Percentiles rank a stretch among this genome's conserved stretches.
Evolutionary conservation across 257 asterid genomes (phyloP).

Genomic region (Forsythia suspensa): DNA sequence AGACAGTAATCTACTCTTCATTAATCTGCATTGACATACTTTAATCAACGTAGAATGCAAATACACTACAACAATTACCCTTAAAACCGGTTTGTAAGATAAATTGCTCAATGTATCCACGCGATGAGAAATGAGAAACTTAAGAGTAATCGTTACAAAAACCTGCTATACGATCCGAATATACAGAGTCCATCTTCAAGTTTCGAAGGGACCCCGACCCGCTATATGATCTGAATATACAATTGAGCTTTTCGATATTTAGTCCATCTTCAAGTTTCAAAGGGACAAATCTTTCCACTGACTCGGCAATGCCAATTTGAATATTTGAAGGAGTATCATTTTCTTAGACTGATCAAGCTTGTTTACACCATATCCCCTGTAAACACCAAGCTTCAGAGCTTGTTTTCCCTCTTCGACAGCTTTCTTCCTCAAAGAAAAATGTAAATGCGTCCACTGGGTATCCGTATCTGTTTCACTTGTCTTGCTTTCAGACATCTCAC

Average conservation of each 20-base stretch:
- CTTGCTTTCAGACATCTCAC: constrained; percentile 22
- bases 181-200: not conserved
- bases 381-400: constrained; percentile 53
- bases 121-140: too few species aligned
- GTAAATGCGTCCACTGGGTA: constrained; percentile 26
- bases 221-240: not conserved
- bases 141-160: not conserved
- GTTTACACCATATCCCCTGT: constrained; percentile 29
- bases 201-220: too few species aligned
- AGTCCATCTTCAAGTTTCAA: constrained; percentile 26
- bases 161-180: not conserved
- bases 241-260: not conserved
- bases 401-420: constrained; percentile 53
- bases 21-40: too few species aligned
- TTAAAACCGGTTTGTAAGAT: too few species aligned
- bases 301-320: constrained; percentile 52
- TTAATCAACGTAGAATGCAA: too few species aligned
- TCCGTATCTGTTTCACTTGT: constrained; percentile 17
- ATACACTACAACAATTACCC: too few species aligned
- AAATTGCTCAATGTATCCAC: too few species aligned
- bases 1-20: too few species aligned
- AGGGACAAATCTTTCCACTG: constrained; percentile 31
- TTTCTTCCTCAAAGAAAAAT: constrained; percentile 51
- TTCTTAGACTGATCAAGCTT: constrained; percentile 40
- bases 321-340: constrained; percentile 50